Evolutionary conservation across 495 filamentous ascomycete species (phyloP).

Genomic region (Daldinia caldariorum): DNA sequence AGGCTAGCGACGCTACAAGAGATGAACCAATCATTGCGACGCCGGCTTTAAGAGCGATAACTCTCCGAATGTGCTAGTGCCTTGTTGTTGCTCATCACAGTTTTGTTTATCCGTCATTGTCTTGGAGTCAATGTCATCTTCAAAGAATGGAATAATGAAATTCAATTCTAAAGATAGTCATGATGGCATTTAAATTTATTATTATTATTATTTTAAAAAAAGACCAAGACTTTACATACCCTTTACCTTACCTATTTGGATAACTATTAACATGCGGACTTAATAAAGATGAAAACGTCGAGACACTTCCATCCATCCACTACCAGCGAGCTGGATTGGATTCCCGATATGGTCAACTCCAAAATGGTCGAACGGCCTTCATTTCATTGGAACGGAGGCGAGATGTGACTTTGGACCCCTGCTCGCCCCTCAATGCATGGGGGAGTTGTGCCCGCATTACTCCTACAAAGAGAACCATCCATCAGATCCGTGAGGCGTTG

Average conservation of each 20-base stretch:
- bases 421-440: slow-evolving; percentile 39
- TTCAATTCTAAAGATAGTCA: slow-evolving; percentile 38
- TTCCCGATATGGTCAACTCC: slow-evolving; percentile 47
- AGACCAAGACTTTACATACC: slow-evolving; percentile 12
- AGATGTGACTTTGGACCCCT: slow-evolving; percentile 36
- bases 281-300: slow-evolving; percentile 41
- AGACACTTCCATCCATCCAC: slow-evolving; percentile 30
- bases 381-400: slow-evolving; percentile 44
- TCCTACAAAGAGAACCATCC: slow-evolving; percentile 38
- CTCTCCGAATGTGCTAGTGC: slow-evolving; percentile 9
- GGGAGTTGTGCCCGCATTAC: slow-evolving; percentile 40
- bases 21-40: slow-evolving; percentile 29
- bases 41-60: slow-evolving; percentile 31
- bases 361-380: slow-evolving; percentile 44
- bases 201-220: too few species aligned
- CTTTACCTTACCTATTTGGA: slow-evolving; percentile 14
- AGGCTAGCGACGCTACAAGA: slow-evolving; percentile 28
- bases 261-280: slow-evolving; percentile 14
- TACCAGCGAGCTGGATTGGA: slow-evolving; percentile 43
- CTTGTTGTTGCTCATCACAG: slow-evolving; percentile 18
- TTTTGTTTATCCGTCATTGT: slow-evolving; percentile 13
- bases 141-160: slow-evolving; percentile 21
- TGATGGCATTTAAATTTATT: slow-evolving; percentile 11
- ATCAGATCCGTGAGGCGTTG: slow-evolving; percentile 24
- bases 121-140: neutral